Evolutionary conservation across 108 stramenopile species (phyloP).

Genomic region (Cyclotella distinguenda): DNA sequence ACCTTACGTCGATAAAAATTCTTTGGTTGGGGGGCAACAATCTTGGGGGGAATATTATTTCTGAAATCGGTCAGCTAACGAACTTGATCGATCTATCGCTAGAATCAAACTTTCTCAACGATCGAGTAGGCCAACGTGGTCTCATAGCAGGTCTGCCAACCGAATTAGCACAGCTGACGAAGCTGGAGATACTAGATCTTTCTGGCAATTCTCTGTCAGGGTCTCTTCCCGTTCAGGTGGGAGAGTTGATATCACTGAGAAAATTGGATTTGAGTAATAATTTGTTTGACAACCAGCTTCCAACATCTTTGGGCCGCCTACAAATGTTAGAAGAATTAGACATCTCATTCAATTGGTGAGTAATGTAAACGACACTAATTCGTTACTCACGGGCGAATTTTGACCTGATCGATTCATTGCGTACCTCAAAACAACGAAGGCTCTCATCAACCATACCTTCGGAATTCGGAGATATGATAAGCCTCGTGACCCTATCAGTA

Average conservation of each 20-base stretch:
- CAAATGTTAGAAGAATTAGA: slow-evolving; percentile 43
- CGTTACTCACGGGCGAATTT: too few relatives aligned
- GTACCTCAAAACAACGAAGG: slow-evolving; percentile 14
- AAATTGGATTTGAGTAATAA: slow-evolving; percentile 31
- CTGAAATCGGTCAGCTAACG: slow-evolving; percentile 36
- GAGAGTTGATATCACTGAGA: slow-evolving; percentile 35
- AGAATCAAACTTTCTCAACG: slow-evolving; percentile 37
- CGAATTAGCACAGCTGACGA: slow-evolving; percentile 25
- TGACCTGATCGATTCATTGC: too few relatives aligned
- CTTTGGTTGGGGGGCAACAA: slow-evolving; percentile 53
- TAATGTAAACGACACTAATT: neutral
- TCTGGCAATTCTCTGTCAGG: slow-evolving; percentile 38
- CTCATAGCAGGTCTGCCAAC: slow-evolving; percentile 26
- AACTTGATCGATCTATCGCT: slow-evolving; percentile 30
- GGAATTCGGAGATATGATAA: slow-evolving; percentile 40
- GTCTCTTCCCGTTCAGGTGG: slow-evolving; percentile 26
- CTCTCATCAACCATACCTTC: slow-evolving; percentile 42
- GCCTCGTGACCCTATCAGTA: slow-evolving; percentile 25
- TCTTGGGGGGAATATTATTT: slow-evolving; percentile 27
- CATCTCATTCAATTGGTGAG: slow-evolving; percentile 43
- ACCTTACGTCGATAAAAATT: slow-evolving; percentile 29
- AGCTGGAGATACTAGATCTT: slow-evolving; percentile 23
- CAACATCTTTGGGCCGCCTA: slow-evolving; percentile 17
- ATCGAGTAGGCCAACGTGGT: slow-evolving; percentile 18
- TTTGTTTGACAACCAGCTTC: slow-evolving; percentile 38